phyloP scores from a whole-genome alignment of 2,329 filamentous ascomycete genomes.

The Venturiaceae sp. region DNA sequence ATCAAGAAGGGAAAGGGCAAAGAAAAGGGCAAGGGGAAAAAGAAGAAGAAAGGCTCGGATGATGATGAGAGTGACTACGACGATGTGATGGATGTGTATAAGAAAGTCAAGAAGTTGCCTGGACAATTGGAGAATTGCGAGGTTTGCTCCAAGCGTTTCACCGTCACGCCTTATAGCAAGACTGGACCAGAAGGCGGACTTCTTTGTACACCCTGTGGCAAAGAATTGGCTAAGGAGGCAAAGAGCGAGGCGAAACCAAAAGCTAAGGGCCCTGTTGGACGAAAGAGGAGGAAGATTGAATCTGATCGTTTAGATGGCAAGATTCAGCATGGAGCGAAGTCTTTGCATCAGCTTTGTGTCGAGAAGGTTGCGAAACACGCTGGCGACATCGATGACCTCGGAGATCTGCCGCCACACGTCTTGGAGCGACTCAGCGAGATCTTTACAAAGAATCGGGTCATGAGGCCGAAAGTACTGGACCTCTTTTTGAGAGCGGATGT shows the following conservation, averaged over 20 bases:
- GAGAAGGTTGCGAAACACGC: constrained; percentile 55
- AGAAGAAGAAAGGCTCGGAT: constrained; percentile 29
- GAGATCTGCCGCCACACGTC: constrained; percentile 48
- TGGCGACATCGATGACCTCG: constrained; percentile 54
- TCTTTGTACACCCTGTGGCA: constrained; percentile 75
- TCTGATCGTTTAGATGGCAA: constrained; percentile 77
- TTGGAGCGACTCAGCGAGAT: constrained; percentile 52
- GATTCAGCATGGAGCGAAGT: constrained; percentile 55
- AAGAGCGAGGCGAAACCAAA: constrained; percentile 46
- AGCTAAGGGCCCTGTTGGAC: constrained; percentile 31
- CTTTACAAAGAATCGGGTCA: constrained; percentile 51
- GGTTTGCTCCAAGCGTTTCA: constrained; percentile 77
- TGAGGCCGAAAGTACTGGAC: constrained; percentile 41
- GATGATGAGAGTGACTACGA: constrained; percentile 37
- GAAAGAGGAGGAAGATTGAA: constrained; percentile 65
- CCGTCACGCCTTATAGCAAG: constrained; percentile 82
- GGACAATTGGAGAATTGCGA: constrained; percentile 87
- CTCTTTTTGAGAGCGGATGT: constrained; percentile 43
- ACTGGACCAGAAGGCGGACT: constrained; percentile 74
- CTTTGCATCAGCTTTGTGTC: constrained; percentile 54
- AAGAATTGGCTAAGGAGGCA: constrained; percentile 57
- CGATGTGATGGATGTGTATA: constrained; percentile 41
- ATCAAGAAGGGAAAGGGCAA: constrained; percentile 32
- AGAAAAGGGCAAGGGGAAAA: constrained; percentile 32
- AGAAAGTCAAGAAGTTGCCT: constrained; percentile 52